Evolutionary conservation across 768 basidiomycete species (phyloP), one percentile per base, ranked within the genome.

Genomic region (Chlorophyllum brunneum): DNA sequence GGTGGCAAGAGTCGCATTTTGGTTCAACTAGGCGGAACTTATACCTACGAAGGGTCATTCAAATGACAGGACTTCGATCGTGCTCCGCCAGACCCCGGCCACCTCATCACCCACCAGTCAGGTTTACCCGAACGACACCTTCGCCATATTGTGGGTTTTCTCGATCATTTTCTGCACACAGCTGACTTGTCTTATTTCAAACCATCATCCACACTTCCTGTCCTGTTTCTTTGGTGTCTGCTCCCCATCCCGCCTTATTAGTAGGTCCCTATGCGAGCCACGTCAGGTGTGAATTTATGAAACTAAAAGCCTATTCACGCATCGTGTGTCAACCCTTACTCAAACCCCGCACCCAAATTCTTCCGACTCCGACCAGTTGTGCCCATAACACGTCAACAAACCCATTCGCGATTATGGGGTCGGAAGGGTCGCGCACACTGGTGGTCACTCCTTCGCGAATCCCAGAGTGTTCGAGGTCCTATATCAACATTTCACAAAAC

Each of bases 21-120:
- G 68, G 69, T 68, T 73, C 65, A 70, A 68, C 67, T 71, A 71
- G 68, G 69, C 80, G 78, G 79, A 73, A 77, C 79, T 82, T 81
- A 80, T 81, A 81, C 71, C 64, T 73, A 60, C 58, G 59, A 62
- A 64, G 63, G 59, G 58, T 55, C 65, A 70, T 69, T 65, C 66
- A 70, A 72, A 66, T 76, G 75, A 74, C 74, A 73, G 72, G 67
- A 64, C 73, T 75, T 74, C 72, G 69, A 74, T 75, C 69, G 67
- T 70, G 61, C 59, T 59, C 61, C 64, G 54, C 56, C 37, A 60
- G 69, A 61, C 71, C 71, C 72, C 72, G 61, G 66, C 59, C 69
- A 74, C 74, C 64, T 60, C 54, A 15, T 49, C 55, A 54, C 59
- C 60, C 59, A 58, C 41, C 18, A 45, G n/a, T 29, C 51, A 37